phyloP scores from a whole-genome alignment of 1,284 basidiomycete genomes.

The Lignosus rhinocerotis region DNA sequence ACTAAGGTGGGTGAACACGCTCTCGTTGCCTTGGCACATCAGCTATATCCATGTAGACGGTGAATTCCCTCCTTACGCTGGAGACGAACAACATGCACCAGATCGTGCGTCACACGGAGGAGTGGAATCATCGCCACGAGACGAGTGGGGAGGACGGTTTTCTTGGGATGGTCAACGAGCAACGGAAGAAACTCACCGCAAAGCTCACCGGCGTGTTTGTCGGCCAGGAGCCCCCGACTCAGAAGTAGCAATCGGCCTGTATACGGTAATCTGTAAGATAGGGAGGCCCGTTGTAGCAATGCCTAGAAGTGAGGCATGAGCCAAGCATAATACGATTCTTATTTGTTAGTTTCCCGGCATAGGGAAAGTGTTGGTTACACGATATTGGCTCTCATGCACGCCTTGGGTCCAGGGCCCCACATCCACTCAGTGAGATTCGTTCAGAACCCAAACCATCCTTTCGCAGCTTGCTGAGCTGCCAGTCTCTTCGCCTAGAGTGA shows the following conservation, averaged over 20 bases:
- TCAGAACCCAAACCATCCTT: slow-evolving; percentile 61
- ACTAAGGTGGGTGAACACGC: slow-evolving; percentile 38
- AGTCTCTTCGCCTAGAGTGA: slow-evolving; percentile 54
- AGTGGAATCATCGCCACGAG: slow-evolving; percentile 49
- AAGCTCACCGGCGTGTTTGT: slow-evolving; percentile 38
- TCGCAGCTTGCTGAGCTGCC: slow-evolving; percentile 60
- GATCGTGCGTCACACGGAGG: slow-evolving; percentile 45
- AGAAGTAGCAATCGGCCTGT: slow-evolving; percentile 9
- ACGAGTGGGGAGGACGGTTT: slow-evolving; percentile 46
- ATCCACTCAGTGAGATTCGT: not conserved
- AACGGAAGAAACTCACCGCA: slow-evolving; percentile 47
- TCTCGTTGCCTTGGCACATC: not conserved
- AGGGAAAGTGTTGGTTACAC: too few species aligned
- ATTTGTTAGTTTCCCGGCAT: too few species aligned
- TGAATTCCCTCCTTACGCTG: slow-evolving; percentile 50
- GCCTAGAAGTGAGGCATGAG: not conserved
- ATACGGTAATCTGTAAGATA: not conserved
- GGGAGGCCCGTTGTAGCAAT: not conserved
- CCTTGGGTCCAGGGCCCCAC: not conserved
- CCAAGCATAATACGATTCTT: too few species aligned
- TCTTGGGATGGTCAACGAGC: slow-evolving; percentile 47
- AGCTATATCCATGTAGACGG: slow-evolving; percentile 29
- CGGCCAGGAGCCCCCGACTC: slow-evolving; percentile 23
- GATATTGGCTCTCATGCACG: not conserved
- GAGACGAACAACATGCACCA: slow-evolving; percentile 41